Conservation (phyloP, 148 eudicot species). For the Arctostaphylos glauca region DNA sequence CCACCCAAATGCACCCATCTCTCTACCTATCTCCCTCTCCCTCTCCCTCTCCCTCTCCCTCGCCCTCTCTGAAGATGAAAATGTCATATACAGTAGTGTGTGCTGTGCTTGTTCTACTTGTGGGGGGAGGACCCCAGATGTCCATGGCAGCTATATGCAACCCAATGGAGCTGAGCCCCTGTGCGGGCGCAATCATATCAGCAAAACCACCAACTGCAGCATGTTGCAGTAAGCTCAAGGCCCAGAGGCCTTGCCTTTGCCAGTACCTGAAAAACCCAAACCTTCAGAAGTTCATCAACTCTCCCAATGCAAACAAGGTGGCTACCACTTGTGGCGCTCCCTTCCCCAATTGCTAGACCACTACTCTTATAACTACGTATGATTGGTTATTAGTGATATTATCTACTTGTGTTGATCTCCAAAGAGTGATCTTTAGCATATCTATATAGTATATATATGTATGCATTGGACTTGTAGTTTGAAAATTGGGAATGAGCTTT, state of each 20-base stretch:
- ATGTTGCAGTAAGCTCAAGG: slow-evolving; percentile 36
- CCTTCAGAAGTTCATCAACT: slow-evolving; percentile 36
- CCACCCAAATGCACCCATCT: not conserved
- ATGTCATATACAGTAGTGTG: slow-evolving; percentile 8
- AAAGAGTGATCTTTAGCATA: not conserved
- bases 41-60: not conserved
- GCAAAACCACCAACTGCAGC: slow-evolving; percentile 21
- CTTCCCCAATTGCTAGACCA: slow-evolving; percentile 30
- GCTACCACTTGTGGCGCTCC: slow-evolving; percentile 37
- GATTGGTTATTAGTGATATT: not conserved
- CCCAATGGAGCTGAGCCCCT: slow-evolving; percentile 35
- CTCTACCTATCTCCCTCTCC: not conserved
- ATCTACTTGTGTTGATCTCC: not conserved
- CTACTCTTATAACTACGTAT: not conserved
- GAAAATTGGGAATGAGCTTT: not conserved
- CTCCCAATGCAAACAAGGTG: slow-evolving; percentile 44
- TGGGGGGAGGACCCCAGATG: not conserved
- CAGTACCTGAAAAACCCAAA: slow-evolving; percentile 34
- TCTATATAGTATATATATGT: not conserved
- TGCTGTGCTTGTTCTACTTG: slow-evolving; percentile 13
- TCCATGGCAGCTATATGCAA: slow-evolving; percentile 33
- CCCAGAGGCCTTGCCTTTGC: slow-evolving; percentile 50
- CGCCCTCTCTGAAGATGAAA: not conserved
- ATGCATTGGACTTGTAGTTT: not conserved
- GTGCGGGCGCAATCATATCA: slow-evolving; percentile 32